A percentile compares a stretch with the other conserved stretches of the same genome.
Conservation (phyloP, 768 basidiomycete species). For the Xerocomus spinulosus region DNA sequence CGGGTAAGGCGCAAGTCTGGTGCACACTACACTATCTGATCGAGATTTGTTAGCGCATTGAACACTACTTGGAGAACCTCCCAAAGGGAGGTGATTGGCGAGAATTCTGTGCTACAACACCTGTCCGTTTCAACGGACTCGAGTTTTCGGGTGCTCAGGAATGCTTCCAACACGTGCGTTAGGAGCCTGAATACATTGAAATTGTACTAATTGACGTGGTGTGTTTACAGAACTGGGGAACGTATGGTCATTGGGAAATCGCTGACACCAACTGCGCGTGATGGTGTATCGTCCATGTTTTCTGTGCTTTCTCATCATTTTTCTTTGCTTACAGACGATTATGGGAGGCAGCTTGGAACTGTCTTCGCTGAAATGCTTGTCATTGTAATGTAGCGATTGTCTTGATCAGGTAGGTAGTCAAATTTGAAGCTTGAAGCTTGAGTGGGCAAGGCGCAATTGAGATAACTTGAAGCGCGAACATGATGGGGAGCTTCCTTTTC, state of each 20-base stretch:
- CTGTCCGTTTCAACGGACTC: slow-evolving; percentile 22
- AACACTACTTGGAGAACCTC: slow-evolving; percentile 28
- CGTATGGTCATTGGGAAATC: slow-evolving; percentile 25
- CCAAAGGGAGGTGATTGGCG: slow-evolving; percentile 27
- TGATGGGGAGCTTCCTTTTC: too few species aligned
- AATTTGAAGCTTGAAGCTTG: too few species aligned
- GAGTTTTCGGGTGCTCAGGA: slow-evolving; percentile 22
- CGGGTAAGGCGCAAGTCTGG: slow-evolving; percentile 12
- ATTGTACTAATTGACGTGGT: background rate
- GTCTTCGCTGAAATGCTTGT: too few species aligned
- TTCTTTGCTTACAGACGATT: background rate
- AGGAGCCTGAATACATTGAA: background rate
- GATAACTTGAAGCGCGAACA: too few species aligned
- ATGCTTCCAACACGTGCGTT: slow-evolving; percentile 22
- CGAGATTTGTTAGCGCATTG: slow-evolving; percentile 19
- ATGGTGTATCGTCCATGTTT: background rate
- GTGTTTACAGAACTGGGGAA: slow-evolving; percentile 12
- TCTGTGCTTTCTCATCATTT: background rate
- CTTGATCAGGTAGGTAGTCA: too few species aligned
- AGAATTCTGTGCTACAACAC: slow-evolving; percentile 33
- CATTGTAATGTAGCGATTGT: too few species aligned
- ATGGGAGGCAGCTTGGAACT: too few species aligned
- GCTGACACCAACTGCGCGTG: slow-evolving; percentile 15
- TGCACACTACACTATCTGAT: background rate
- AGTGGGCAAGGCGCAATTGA: too few species aligned